Percentiles rank a stretch among this genome's conserved stretches.
Evolutionary conservation across 345 rosid genomes (phyloP).

Genomic region (Cochlearia excelsa): DNA sequence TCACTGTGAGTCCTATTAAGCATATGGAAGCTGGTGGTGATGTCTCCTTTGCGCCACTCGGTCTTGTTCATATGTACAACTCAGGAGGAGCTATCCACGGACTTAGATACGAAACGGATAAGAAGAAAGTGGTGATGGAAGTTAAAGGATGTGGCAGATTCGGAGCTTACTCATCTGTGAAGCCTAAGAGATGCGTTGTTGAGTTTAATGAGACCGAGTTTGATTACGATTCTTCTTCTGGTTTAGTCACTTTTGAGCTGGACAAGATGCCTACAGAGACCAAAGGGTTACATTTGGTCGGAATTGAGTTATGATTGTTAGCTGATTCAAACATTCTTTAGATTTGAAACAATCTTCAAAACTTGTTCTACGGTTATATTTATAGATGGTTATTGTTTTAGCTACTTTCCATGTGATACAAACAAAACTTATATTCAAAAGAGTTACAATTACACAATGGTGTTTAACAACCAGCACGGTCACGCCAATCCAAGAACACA

Average conservation of each 20-base stretch:
- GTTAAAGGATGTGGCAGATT: slow-evolving; percentile 78
- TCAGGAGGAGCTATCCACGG: slow-evolving; percentile 82
- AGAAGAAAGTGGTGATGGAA: slow-evolving; percentile 44
- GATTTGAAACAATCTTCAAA: too few species aligned
- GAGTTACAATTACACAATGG: background rate
- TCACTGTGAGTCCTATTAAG: slow-evolving; percentile 65
- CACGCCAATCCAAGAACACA: slow-evolving; percentile 73
- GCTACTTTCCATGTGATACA: background rate
- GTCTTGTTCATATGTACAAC: slow-evolving; percentile 80
- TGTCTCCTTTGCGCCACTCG: slow-evolving; percentile 69
- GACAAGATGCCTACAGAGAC: slow-evolving; percentile 21
- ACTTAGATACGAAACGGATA: slow-evolving; percentile 49
- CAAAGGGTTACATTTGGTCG: slow-evolving; percentile 19
- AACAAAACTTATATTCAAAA: too few species aligned
- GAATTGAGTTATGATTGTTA: slow-evolving; percentile 22
- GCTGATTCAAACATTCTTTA: background rate
- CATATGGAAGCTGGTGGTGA: slow-evolving; percentile 48
- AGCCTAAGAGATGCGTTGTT: slow-evolving; percentile 64
- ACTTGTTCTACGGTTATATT: too few species aligned
- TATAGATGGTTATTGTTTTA: slow-evolving; percentile 3
- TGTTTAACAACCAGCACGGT: slow-evolving; percentile 47
- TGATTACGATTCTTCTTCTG: slow-evolving; percentile 45
- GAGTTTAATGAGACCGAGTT: slow-evolving; percentile 49
- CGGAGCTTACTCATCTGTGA: slow-evolving; percentile 66
- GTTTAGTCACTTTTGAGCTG: slow-evolving; percentile 44